Base-by-base conservation (phyloP, 345 rosid genomes). In the Eucalyptus curtisii region DNA sequence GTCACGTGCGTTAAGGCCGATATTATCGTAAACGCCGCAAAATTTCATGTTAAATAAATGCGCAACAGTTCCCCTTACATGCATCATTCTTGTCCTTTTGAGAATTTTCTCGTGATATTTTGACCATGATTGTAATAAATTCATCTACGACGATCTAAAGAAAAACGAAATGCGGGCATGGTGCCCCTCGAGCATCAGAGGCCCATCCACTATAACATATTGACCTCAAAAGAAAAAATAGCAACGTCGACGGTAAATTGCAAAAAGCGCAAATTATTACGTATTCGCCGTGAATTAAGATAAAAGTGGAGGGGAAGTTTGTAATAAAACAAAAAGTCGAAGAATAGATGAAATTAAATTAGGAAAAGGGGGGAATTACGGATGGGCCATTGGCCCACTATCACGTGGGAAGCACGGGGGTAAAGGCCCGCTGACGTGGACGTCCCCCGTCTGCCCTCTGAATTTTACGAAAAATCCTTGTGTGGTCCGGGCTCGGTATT, bases 371-470 rank as follows among this genome's bases (percentile, higher is more conserved):
- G 37, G 40, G 31, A 48, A 64, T 64, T 13, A 64, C 71, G 37
- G 71, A 6, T 17, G 31, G 85, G 49, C 86, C 42, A 6, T 27
- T 27, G 86, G 91, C 49, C 17, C 88, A 68, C 27, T 45, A 10
- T 89, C 91, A 91, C 88, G 89, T 89, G 93, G 50, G 79, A 45
- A 33, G 90, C 87, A 79, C 52, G 87, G 12, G 25, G 64, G 17
- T 5, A 25, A n/a, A 37, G 79, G 87, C 53, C 88, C 84, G 76
- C 85, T 13, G 71, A 86, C 79, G 66, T 86, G 31, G 92, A 90
- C 88, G 88, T 87, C 80, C 87, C 71, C 89, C 66, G 42, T 27
- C 45, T 11, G 82, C 45, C 42, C 12, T 71, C 82, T 71, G 22
- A 7, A 71, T 37, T 71, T 71, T 8, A 11, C 42, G 45, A 71